These are phyloP conservation scores for Mantamonas sphyraenae DNA, from an alignment of 78 protist species.

Conservation along the genomic window DNA sequence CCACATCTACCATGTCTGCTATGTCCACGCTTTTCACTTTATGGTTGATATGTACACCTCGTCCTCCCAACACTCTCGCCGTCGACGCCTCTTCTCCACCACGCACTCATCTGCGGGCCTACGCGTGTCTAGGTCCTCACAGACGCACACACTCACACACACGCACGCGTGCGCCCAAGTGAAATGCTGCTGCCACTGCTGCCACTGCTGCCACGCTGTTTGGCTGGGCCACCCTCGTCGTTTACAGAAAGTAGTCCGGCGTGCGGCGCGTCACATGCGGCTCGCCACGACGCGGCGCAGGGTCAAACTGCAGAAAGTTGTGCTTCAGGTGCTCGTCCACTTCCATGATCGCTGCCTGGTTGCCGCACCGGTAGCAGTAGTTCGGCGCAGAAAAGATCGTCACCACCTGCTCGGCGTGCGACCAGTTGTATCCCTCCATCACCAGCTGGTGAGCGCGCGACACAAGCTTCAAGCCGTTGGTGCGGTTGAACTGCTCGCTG, in stretches of 20 bases:
- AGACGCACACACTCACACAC: too few species aligned
- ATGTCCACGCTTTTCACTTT: too few species aligned
- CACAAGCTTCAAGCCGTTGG: slow-evolving; percentile 66
- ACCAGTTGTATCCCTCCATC: slow-evolving; percentile 95
- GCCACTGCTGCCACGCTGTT: too few species aligned
- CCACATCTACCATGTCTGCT: too few species aligned
- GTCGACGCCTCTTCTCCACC: too few species aligned
- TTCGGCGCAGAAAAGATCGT: slow-evolving; percentile 77
- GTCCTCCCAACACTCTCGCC: too few species aligned
- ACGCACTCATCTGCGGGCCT: too few species aligned
- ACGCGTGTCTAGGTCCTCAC: too few species aligned
- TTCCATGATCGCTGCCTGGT: slow-evolving; percentile 64
- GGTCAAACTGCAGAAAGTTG: slow-evolving; percentile 82
- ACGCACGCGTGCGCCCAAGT: too few species aligned
- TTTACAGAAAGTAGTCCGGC: slow-evolving; percentile 92
- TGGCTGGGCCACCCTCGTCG: too few species aligned
- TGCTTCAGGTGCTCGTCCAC: neutral
- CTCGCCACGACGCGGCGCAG: slow-evolving; percentile 97
- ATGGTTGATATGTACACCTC: too few species aligned
- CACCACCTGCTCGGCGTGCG: slow-evolving; percentile 83
- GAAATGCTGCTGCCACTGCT: too few species aligned
- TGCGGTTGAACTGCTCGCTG: slow-evolving; percentile 77
- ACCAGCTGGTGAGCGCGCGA: slow-evolving; percentile 96
- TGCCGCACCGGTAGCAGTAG: slow-evolving; percentile 77
- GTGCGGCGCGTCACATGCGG: slow-evolving; percentile 86